Percentiles rank a stretch among this genome's conserved stretches.
phyloP scores from a whole-genome alignment of 1,139 yeast species.

The Diutina neorugosa region DNA sequence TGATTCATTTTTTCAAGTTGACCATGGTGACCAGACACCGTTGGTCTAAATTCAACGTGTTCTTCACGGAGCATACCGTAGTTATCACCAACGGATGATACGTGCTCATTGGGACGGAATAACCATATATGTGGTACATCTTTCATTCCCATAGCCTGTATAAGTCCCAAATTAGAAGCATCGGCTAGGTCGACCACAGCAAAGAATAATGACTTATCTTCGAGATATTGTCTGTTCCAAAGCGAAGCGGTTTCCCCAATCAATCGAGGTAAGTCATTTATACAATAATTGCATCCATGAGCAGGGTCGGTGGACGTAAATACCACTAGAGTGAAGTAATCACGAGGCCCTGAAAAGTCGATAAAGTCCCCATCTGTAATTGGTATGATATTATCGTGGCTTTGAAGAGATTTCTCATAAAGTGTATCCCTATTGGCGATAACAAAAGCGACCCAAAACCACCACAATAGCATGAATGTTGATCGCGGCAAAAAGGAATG shows the following conservation, averaged over 20 bases:
- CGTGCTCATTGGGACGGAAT: slow-evolving; percentile 34
- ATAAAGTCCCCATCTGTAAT: not conserved
- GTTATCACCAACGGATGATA: slow-evolving; percentile 11
- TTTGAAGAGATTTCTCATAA: not conserved
- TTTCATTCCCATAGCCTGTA: slow-evolving; percentile 26
- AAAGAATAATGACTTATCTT: slow-evolving; percentile 29
- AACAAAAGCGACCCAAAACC: not conserved
- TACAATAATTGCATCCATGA: slow-evolving; percentile 30
- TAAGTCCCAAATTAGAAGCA: slow-evolving; percentile 21
- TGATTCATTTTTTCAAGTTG: slow-evolving; percentile 33
- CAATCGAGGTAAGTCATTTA: slow-evolving; percentile 21
- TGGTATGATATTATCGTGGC: not conserved
- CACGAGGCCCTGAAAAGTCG: slow-evolving; percentile 11
- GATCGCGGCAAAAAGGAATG: not conserved
- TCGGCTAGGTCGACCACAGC: slow-evolving; percentile 38
- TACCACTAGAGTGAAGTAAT: slow-evolving; percentile 28
- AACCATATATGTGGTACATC: slow-evolving; percentile 57
- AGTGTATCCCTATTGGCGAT: not conserved
- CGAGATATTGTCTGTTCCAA: slow-evolving; percentile 31
- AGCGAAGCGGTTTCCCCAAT: slow-evolving; percentile 28
- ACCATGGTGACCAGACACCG: slow-evolving; percentile 18
- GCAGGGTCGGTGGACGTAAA: slow-evolving; percentile 30
- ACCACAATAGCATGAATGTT: not conserved
- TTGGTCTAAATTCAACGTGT: slow-evolving; percentile 22
- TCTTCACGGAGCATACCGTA: slow-evolving; percentile 18